Base-by-base conservation (phyloP, 352 stramenopile species). In the Phytophthora melonis region DNA sequence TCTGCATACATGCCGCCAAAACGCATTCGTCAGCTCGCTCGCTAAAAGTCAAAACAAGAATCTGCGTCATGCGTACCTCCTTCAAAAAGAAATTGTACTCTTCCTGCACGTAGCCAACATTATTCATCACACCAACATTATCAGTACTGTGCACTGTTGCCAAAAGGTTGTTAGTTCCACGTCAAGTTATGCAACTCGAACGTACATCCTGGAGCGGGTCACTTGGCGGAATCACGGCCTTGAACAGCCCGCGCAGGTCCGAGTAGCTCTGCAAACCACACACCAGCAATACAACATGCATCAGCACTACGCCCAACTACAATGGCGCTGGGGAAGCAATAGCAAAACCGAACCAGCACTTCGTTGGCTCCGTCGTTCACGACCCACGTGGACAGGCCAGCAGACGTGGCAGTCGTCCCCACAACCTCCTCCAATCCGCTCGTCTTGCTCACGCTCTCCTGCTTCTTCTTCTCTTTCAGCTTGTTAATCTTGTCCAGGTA, bases 401-500 rank as follows among this genome's bases (percentile, higher is more conserved):
- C 87, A 3, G 81, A 88, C 32, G 32, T 39, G 54, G 80, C 88
- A 13, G 77, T 68, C 10, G 63, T 50, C 3, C 7, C 66, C 32
- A 75, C 41, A 6, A 65, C 68, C 53, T 83, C 74, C n/a, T 87
- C 74, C 52, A 77, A 39, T 13, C 58, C 68, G 16, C 52, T 8
- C 34, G 39, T 23, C 27, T 60, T 47, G 39, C 39, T 47, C 39
- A 14, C 9, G 25, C 41, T 7, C 6, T 65, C 74, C 61, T 78
- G 63, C 13, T 75, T 72, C 58, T 70, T 79, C 58, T 92, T 93
- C 36, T 87, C 79, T 65, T 92, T 94, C 4, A 94, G 57, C 59
- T 79, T 66, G 16, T 84, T 91, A 52, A 94, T 77, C 63, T 92
- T 93, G 70, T 90, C 83, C 68, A 94, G 54, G 61, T 94, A 94